These are phyloP conservation scores for Hortiboletus rubellus DNA, from an alignment of 1,284 basidiomycete genomes.

Conservation along the genomic window DNA sequence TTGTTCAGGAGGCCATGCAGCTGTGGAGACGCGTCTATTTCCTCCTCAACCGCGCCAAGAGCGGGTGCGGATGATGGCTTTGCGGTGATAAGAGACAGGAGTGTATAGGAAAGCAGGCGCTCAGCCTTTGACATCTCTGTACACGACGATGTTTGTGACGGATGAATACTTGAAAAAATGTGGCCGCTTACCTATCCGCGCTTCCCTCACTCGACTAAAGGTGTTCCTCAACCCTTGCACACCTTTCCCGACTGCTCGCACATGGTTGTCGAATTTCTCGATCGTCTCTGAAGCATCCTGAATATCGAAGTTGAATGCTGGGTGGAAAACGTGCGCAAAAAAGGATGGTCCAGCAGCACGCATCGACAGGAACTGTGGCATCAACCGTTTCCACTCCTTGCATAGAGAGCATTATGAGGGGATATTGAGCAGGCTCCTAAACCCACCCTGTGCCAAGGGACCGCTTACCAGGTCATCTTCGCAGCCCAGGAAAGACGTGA, in stretches of 20 bases:
- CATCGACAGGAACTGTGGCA: constrained; percentile 59
- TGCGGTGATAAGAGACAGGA: constrained; percentile 68
- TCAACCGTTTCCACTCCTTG: constrained; percentile 71
- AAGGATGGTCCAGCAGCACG: constrained; percentile 68
- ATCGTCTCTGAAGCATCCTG: constrained; percentile 62
- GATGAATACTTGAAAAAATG: background rate
- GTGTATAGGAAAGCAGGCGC: constrained; percentile 64
- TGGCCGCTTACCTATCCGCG: constrained; percentile 57
- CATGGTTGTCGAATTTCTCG: constrained; percentile 64
- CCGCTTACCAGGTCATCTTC: constrained; percentile 65
- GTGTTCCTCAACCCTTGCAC: constrained; percentile 65
- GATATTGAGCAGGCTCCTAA: constrained; percentile 12
- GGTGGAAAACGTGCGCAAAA: constrained; percentile 80
- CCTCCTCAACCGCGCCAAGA: constrained; percentile 48
- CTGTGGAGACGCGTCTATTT: constrained; percentile 41
- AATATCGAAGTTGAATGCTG: constrained; percentile 77
- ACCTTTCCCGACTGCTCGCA: constrained; percentile 61
- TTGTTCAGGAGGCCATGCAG: constrained; percentile 58
- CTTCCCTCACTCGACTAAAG: constrained; percentile 62
- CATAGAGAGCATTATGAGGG: constrained; percentile 1
- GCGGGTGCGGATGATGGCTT: constrained; percentile 53
- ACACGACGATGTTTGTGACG: background rate
- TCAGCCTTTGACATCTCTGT: constrained; percentile 76
- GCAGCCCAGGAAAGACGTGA: constrained; percentile 80
- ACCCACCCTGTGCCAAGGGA: constrained; percentile 1